phyloP scores from a whole-genome alignment of 1,284 basidiomycete genomes.

The Sporisorium reilianum region DNA sequence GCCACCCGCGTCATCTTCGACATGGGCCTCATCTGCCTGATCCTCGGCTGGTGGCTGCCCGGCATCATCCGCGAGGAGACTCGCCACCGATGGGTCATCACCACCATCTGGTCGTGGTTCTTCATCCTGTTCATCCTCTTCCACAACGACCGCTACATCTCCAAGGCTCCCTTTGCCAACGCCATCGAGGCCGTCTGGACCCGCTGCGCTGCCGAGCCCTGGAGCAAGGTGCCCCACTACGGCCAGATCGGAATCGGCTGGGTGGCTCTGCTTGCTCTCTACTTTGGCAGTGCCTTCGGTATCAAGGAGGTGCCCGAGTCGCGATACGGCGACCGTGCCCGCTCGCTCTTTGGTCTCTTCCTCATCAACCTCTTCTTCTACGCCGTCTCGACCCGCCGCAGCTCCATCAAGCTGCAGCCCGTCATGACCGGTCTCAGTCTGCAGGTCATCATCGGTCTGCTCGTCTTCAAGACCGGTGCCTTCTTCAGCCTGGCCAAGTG shows the following conservation, averaged over 20 bases:
- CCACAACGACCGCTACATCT: constrained; percentile 62
- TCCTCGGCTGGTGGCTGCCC: constrained; percentile 56
- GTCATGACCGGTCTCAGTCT: constrained; percentile 60
- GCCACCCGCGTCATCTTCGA: constrained; percentile 39
- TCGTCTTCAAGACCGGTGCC: constrained; percentile 65
- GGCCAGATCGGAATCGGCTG: constrained; percentile 54
- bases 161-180: constrained; percentile 58
- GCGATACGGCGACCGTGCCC: constrained; percentile 52
- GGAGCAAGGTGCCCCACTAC: constrained; percentile 55
- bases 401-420: constrained; percentile 56
- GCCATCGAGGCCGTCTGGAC: constrained; percentile 48
- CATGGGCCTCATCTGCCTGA: constrained; percentile 41
- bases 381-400: constrained; percentile 48
- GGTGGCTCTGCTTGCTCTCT: constrained; percentile 53
- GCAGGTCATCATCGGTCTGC: constrained; percentile 65
- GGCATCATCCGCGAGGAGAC: constrained; percentile 53
- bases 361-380: constrained; percentile 61
- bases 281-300: constrained; percentile 61
- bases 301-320: constrained; percentile 55
- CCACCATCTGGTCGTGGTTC: constrained; percentile 60
- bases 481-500: constrained; percentile 58
- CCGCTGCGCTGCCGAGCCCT: constrained; percentile 48
- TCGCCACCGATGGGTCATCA: constrained; percentile 54
- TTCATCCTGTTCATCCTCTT: constrained; percentile 65
- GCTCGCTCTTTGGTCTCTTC: constrained; percentile 59